These are phyloP conservation scores for Mortierella claussenii DNA, from an alignment of 192 early-diverging fungal genomes.

Conservation along the genomic window DNA sequence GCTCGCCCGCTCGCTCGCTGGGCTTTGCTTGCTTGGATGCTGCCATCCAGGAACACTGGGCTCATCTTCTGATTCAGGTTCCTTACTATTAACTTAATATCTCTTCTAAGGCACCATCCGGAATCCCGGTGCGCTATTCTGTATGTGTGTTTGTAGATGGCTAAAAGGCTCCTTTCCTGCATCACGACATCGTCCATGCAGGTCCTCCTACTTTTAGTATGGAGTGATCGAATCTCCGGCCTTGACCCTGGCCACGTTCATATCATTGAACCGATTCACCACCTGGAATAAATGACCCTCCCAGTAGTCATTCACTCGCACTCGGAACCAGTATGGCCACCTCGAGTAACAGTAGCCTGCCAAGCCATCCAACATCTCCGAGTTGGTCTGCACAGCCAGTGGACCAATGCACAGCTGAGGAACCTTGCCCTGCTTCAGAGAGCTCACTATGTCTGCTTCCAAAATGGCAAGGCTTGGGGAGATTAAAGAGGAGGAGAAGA, in stretches of 20 bases:
- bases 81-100: too few species aligned
- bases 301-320: slow-evolving; percentile 54
- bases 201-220: slow-evolving; percentile 10
- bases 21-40: too few species aligned
- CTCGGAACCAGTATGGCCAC: slow-evolving; percentile 55
- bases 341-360: slow-evolving; percentile 24
- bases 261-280: slow-evolving; percentile 38
- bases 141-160: too few species aligned
- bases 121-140: too few species aligned
- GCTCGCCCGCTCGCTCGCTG: too few species aligned
- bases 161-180: too few species aligned
- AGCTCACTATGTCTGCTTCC: slow-evolving; percentile 16
- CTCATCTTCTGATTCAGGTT: too few species aligned
- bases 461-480: slow-evolving; percentile 22
- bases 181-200: too few species aligned
- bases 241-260: slow-evolving; percentile 45
- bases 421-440: slow-evolving; percentile 33
- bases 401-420: slow-evolving; percentile 42
- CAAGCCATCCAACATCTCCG: slow-evolving; percentile 24
- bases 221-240: slow-evolving; percentile 39
- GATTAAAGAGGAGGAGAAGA: background rate
- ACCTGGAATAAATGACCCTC: slow-evolving; percentile 50
- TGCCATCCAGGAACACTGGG: too few species aligned
- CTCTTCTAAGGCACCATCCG: too few species aligned
- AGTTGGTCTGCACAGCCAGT: slow-evolving; percentile 37